These are phyloP conservation scores for Suhomyces yuchorum DNA, from an alignment of 1,139 yeast genomes.

Conservation along the genomic window DNA sequence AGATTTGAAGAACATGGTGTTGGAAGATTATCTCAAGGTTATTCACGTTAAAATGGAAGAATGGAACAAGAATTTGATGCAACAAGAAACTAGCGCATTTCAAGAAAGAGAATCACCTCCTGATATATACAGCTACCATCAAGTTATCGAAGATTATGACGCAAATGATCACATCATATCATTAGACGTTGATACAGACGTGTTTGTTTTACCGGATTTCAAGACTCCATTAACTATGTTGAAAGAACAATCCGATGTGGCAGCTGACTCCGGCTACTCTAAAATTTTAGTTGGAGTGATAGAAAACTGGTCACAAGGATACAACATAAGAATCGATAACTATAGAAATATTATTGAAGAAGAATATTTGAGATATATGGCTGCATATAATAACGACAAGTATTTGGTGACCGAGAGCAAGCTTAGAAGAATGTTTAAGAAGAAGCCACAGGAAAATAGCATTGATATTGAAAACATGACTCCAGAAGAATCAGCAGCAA, in stretches of 20 bases:
- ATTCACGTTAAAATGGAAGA: constrained; percentile 74
- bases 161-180: constrained; percentile 58
- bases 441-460: constrained; percentile 24
- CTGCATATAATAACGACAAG: constrained; percentile 44
- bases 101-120: constrained; percentile 69
- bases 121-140: constrained; percentile 50
- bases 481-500: constrained; percentile 49
- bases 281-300: constrained; percentile 82
- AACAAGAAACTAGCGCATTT: constrained; percentile 66
- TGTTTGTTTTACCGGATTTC: constrained; percentile 60
- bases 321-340: constrained; percentile 60
- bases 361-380: constrained; percentile 55
- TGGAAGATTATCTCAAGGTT: constrained; percentile 72
- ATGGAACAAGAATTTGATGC: constrained; percentile 72
- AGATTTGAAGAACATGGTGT: constrained; percentile 58
- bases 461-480: constrained; percentile 46
- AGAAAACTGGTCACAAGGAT: constrained; percentile 66
- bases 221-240: constrained; percentile 68
- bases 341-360: constrained; percentile 60
- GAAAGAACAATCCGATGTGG: constrained; percentile 89
- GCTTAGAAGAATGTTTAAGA: constrained; percentile 49
- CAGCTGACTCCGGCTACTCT: constrained; percentile 85
- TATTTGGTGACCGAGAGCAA: constrained; percentile 42
- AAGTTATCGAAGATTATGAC: constrained; percentile 46
- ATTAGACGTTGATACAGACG: constrained; percentile 67